These are phyloP conservation scores for Penstemon newberryi DNA, from an alignment of 257 asterid species.

Conservation along the genomic window DNA sequence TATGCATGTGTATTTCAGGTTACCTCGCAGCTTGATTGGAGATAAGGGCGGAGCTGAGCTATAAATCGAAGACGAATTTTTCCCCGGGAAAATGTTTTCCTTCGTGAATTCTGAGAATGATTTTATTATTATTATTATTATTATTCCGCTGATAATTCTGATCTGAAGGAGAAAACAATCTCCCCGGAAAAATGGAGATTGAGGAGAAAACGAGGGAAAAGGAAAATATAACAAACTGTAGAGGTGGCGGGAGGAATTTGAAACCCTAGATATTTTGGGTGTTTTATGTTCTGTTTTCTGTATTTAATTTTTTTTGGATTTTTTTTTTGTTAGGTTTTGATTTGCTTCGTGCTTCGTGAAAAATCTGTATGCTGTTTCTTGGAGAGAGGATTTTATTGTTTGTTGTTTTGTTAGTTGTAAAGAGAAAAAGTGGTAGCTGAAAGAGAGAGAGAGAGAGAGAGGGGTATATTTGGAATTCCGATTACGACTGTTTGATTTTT, in stretches of 20 bases:
- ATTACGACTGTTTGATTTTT: too few relatives aligned
- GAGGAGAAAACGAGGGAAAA: conserved; percentile 29
- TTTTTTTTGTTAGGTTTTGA: conserved; percentile 3
- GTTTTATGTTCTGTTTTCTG: too few relatives aligned
- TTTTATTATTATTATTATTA: too few relatives aligned
- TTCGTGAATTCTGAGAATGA: conserved; percentile 4
- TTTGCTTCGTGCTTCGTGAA: conserved; percentile 32
- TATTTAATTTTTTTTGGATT: too few relatives aligned
- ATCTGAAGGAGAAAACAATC: conserved; percentile 29
- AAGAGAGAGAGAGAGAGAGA: conserved; percentile 22
- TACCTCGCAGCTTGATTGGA: too few relatives aligned
- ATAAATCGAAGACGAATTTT: too few relatives aligned
- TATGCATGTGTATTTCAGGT: too few relatives aligned
- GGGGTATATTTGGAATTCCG: conserved; percentile 16
- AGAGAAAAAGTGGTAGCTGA: conserved; percentile 32
- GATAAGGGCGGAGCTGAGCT: too few relatives aligned
- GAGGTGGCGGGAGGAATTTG: conserved; percentile 27
- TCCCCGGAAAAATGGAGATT: conserved; percentile 28
- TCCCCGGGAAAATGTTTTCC: conserved; percentile 26
- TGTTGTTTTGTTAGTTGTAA: conserved; percentile 24
- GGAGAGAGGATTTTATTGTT: not conserved
- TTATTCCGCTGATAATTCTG: conserved; percentile 5
- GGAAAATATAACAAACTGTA: not conserved
- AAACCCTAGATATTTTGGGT: conserved; percentile 42
- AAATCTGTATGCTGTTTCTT: not conserved